A percentile compares a stretch with the other conserved stretches of the same genome.
Conservation (phyloP, 176 grass and related monocot genomes). For the Bolboschoenus planiculmis region DNA sequence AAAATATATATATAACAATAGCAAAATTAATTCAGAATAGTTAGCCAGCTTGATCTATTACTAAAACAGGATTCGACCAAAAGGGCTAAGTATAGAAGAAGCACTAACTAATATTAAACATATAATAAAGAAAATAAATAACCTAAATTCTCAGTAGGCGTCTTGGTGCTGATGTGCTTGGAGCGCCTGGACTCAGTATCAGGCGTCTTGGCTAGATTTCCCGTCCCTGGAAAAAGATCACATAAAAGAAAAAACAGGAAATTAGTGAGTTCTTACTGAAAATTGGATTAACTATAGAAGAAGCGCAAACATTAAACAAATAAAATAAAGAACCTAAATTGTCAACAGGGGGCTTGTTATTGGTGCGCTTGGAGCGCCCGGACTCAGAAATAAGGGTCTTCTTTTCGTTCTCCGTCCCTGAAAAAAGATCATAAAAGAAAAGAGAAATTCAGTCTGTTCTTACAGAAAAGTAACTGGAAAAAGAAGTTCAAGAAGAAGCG, state of each 20-base stretch:
- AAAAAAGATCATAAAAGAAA: neutral
- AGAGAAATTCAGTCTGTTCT: neutral
- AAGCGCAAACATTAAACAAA: too few relatives aligned
- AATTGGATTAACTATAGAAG: too few relatives aligned
- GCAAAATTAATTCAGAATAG: neutral
- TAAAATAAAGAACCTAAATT: too few relatives aligned
- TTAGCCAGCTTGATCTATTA: neutral
- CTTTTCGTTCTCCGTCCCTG: too few relatives aligned
- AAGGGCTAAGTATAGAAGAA: neutral
- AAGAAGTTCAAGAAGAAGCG: slow-evolving; percentile 24
- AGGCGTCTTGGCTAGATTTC: neutral
- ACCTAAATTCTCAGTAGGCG: slow-evolving; percentile 8
- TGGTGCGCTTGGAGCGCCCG: too few relatives aligned
- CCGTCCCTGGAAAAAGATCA: neutral
- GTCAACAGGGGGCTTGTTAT: too few relatives aligned
- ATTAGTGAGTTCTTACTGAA: too few relatives aligned
- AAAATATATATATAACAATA: neutral
- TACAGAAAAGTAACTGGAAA: slow-evolving; percentile 7
- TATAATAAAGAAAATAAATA: neutral
- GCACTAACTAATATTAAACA: neutral
- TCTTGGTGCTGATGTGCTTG: slow-evolving; percentile 23
- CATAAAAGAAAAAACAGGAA: too few relatives aligned
- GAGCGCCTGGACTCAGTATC: slow-evolving; percentile 26
- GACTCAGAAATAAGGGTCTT: too few relatives aligned
- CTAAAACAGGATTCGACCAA: neutral